Conservation (phyloP, 208 protist species). For the Leishmania mexicana region DNA sequence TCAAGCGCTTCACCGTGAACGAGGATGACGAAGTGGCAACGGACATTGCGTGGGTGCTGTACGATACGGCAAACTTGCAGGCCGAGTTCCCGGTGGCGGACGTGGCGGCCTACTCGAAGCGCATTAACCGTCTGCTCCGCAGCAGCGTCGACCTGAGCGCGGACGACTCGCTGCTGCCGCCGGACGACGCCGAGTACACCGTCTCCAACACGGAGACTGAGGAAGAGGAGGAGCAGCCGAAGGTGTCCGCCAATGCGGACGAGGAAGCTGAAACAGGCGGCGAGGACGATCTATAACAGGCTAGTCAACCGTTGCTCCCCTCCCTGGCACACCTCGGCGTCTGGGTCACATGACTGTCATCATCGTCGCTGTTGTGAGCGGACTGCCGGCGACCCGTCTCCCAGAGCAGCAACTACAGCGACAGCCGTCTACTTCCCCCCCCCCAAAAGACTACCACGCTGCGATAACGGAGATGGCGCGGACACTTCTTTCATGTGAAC, state of each 20-base stretch:
- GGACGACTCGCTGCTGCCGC: conserved; percentile 70
- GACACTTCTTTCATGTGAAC: neutral
- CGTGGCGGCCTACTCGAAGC: conserved; percentile 71
- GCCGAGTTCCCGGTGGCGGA: conserved; percentile 94
- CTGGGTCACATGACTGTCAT: neutral
- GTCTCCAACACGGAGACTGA: conserved; percentile 35
- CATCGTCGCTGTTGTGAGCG: neutral
- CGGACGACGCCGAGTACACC: conserved; percentile 77
- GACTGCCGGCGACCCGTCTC: neutral
- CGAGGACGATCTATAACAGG: conserved; percentile 38
- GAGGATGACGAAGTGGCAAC: conserved; percentile 78
- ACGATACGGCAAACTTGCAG: conserved; percentile 94
- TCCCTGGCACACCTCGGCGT: neutral
- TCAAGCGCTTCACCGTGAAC: conserved; percentile 83
- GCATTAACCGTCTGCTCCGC: conserved; percentile 90
- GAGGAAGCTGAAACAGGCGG: neutral
- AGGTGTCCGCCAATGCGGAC: neutral
- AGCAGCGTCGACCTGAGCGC: conserved; percentile 79
- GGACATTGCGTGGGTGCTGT: conserved; percentile 95
- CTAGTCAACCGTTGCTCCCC: neutral
- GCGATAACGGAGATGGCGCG: neutral
- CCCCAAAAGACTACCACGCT: too few species aligned
- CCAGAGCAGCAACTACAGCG: neutral
- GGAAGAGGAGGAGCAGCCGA: conserved; percentile 30
- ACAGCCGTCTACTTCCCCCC: neutral